A percentile compares a stretch with the other conserved stretches of the same genome.
These are phyloP conservation scores for Dioszegia aurantiaca DNA, from an alignment of 768 basidiomycete genomes.

Conservation along the genomic window DNA sequence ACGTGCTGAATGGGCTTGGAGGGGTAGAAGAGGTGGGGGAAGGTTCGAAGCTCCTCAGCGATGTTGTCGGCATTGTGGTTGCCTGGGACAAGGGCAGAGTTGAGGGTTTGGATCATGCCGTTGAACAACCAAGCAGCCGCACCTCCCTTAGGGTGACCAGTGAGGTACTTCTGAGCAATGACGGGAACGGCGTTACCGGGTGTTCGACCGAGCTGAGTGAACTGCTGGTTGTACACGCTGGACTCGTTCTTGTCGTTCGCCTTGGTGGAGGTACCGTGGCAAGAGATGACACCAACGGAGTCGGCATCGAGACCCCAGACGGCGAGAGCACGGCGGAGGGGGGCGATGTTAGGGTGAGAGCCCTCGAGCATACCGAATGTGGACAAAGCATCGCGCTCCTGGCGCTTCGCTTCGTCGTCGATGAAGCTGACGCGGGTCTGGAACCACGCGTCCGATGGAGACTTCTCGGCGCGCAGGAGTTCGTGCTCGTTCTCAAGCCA, in stretches of 20 bases:
- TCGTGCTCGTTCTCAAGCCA: slow-evolving; percentile 89
- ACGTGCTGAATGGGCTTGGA: slow-evolving; percentile 95
- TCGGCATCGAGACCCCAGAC: slow-evolving; percentile 94
- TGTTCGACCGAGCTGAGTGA: slow-evolving; percentile 81
- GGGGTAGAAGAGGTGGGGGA: slow-evolving; percentile 91
- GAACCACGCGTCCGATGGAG: slow-evolving; percentile 67
- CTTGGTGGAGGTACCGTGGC: slow-evolving; percentile 57
- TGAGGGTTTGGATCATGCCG: slow-evolving; percentile 81
- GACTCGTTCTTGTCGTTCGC: slow-evolving; percentile 95
- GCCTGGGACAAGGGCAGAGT: slow-evolving; percentile 82
- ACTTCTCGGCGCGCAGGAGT: slow-evolving; percentile 73
- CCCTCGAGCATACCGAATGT: slow-evolving; percentile 96
- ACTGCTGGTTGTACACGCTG: slow-evolving; percentile 91
- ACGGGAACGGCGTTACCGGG: slow-evolving; percentile 95
- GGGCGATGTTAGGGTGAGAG: slow-evolving; percentile 76
- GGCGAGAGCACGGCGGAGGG: slow-evolving; percentile 89
- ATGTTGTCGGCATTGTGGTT: slow-evolving; percentile 95
- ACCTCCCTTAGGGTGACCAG: slow-evolving; percentile 97
- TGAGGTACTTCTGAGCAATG: slow-evolving; percentile 94
- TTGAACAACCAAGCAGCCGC: slow-evolving; percentile 98
- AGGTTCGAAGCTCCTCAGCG: slow-evolving; percentile 71
- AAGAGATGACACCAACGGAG: slow-evolving; percentile 64
- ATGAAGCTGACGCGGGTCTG: slow-evolving; percentile 74
- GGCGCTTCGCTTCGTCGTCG: slow-evolving; percentile 82
- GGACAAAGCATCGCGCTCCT: slow-evolving; percentile 88